A percentile compares a stretch with the other conserved stretches of the same genome.
Conservation (phyloP, 2,329 filamentous ascomycete species). For the Microascus cirrosus region DNA sequence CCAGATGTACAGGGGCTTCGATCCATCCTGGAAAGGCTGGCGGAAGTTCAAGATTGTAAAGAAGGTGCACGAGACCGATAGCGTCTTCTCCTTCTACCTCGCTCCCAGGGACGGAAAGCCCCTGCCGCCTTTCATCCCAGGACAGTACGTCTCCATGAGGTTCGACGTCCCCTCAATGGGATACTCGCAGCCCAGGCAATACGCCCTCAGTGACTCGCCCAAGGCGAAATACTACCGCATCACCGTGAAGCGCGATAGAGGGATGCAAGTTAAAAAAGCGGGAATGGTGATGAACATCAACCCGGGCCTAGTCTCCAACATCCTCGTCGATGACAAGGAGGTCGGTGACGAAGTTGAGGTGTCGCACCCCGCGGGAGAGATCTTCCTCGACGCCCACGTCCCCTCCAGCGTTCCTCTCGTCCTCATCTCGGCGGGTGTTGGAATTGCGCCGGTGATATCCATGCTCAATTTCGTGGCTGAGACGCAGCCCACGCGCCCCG, state of each 20-base stretch:
- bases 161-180: slow-evolving; percentile 44
- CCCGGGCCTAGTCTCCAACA: slow-evolving; percentile 58
- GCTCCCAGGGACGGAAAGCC: slow-evolving; percentile 47
- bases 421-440: slow-evolving; percentile 50
- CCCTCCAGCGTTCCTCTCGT: slow-evolving; percentile 36
- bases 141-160: slow-evolving; percentile 61
- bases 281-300: slow-evolving; percentile 34
- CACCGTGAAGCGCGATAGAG: slow-evolving; percentile 57
- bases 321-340: slow-evolving; percentile 50
- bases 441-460: slow-evolving; percentile 47
- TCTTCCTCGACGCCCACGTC: slow-evolving; percentile 35
- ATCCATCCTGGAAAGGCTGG: slow-evolving; percentile 52
- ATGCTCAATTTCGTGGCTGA: slow-evolving; percentile 45
- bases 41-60: slow-evolving; percentile 53
- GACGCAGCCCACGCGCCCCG: slow-evolving; percentile 29
- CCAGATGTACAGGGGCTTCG: slow-evolving; percentile 48
- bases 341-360: slow-evolving; percentile 53
- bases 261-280: slow-evolving; percentile 28
- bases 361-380: slow-evolving; percentile 55
- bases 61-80: slow-evolving; percentile 55
- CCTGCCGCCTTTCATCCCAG: slow-evolving; percentile 55
- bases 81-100: slow-evolving; percentile 62
- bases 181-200: slow-evolving; percentile 57
- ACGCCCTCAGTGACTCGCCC: slow-evolving; percentile 59
- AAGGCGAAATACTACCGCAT: slow-evolving; percentile 54